Percentiles rank a stretch among this genome's conserved stretches.
Conservation (phyloP, 208 protist genomes). For the Trypanosomatidae sp. region DNA sequence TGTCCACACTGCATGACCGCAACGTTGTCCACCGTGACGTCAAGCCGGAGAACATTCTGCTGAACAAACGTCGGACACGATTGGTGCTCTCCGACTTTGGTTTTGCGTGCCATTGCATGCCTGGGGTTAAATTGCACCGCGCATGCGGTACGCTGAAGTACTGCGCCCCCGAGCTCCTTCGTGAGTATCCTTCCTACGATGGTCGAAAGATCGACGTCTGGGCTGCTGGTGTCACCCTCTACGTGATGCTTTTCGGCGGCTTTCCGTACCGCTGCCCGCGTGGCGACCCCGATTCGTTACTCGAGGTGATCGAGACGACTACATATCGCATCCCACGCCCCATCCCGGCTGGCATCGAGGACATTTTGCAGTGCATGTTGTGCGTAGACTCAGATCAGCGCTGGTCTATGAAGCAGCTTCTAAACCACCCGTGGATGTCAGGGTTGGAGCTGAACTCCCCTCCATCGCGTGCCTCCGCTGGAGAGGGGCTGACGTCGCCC, state of each 20-base stretch:
- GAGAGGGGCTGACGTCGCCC: not conserved
- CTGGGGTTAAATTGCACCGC: constrained; percentile 39
- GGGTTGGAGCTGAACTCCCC: constrained; percentile 9
- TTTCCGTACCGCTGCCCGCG: constrained; percentile 90
- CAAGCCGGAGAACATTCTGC: constrained; percentile 87
- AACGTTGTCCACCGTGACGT: constrained; percentile 89
- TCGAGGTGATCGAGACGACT: constrained; percentile 60
- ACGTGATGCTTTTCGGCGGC: constrained; percentile 89
- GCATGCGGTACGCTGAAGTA: constrained; percentile 82
- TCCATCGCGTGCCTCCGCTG: not conserved
- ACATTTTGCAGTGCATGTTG: constrained; percentile 80
- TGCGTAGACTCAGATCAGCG: constrained; percentile 62
- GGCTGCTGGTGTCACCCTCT: constrained; percentile 87
- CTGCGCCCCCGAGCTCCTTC: constrained; percentile 82
- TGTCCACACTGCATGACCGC: constrained; percentile 57
- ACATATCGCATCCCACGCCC: constrained; percentile 50
- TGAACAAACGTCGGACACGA: constrained; percentile 51
- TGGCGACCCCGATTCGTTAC: constrained; percentile 47
- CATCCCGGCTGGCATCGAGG: constrained; percentile 45
- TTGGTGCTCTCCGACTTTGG: constrained; percentile 88
- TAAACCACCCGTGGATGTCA: constrained; percentile 68
- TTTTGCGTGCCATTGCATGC: constrained; percentile 71
- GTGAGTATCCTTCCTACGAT: constrained; percentile 79
- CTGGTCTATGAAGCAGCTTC: constrained; percentile 79
- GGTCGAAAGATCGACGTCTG: constrained; percentile 90